Evolutionary conservation across 768 basidiomycete species (phyloP).

Genomic region (Dendrothele bispora): DNA sequence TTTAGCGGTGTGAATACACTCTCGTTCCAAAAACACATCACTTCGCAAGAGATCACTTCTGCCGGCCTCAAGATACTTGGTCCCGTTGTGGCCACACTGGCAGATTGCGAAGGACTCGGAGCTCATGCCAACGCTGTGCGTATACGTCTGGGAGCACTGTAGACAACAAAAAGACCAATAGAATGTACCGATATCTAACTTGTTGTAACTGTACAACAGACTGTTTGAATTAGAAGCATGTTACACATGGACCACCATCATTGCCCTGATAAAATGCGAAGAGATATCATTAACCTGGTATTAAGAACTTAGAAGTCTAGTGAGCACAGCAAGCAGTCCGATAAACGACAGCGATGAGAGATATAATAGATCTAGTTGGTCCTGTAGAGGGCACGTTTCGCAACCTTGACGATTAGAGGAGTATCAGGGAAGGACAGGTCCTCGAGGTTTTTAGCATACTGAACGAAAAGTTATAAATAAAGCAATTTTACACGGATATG

Average conservation of each 20-base stretch:
- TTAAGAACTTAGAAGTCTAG: not conserved
- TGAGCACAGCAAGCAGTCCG: not conserved
- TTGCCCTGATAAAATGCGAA: not conserved
- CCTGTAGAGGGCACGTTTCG: slow-evolving; percentile 90
- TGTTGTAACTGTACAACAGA: too few species aligned
- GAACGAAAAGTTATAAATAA: slow-evolving; percentile 9
- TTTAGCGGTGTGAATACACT: slow-evolving; percentile 97
- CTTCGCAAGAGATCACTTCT: slow-evolving; percentile 87
- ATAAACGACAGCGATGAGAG: not conserved
- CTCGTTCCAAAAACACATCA: slow-evolving; percentile 99
- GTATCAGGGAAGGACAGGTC: slow-evolving; percentile 93
- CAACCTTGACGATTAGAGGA: slow-evolving; percentile 87
- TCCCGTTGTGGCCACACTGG: slow-evolving; percentile 84
- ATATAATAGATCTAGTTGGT: slow-evolving; percentile 56
- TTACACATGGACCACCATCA: too few species aligned
- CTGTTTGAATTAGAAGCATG: too few species aligned
- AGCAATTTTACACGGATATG: slow-evolving; percentile 1
- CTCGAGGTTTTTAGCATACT: slow-evolving; percentile 94
- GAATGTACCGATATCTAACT: too few species aligned
- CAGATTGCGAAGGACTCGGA: slow-evolving; percentile 92
- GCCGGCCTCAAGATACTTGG: slow-evolving; percentile 79
- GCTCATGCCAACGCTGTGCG: slow-evolving; percentile 97
- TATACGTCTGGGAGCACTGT: slow-evolving; percentile 54
- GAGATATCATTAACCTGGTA: not conserved
- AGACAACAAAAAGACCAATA: slow-evolving; percentile 1